A percentile compares a stretch with the other conserved stretches of the same genome.
These are phyloP conservation scores for Xylariaceae sp. DNA, from an alignment of 2,329 filamentous ascomycete species.

Conservation along the genomic window DNA sequence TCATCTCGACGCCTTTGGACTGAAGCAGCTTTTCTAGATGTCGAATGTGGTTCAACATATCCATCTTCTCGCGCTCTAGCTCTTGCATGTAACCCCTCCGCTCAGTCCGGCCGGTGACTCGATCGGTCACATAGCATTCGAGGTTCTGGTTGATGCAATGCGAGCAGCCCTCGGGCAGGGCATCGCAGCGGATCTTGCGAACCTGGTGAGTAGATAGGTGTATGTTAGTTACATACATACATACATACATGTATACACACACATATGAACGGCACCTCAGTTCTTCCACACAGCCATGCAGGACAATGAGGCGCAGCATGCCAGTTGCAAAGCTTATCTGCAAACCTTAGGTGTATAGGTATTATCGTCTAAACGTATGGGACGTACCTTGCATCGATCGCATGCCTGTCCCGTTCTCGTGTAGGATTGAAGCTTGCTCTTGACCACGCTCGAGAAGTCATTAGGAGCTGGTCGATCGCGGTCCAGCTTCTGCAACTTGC, in stretches of 20 bases:
- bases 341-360: no score
- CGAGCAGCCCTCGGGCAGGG: slow-evolving; percentile 76
- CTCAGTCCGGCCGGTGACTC: slow-evolving; percentile 80
- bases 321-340: no score
- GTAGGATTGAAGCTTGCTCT: slow-evolving; percentile 57
- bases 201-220: slow-evolving; percentile 47
- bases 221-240: not conserved
- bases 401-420: slow-evolving; percentile 80
- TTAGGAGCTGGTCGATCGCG: slow-evolving; percentile 43
- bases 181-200: slow-evolving; percentile 87
- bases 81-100: slow-evolving; percentile 77
- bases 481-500: slow-evolving; percentile 54
- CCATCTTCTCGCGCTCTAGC: slow-evolving; percentile 72
- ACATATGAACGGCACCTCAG: not conserved
- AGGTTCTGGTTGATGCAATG: slow-evolving; percentile 77
- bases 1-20: slow-evolving; percentile 63
- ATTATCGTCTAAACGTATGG: no score
- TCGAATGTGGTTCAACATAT: slow-evolving; percentile 66
- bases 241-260: not conserved
- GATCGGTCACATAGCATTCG: slow-evolving; percentile 83
- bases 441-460: slow-evolving; percentile 59
- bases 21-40: slow-evolving; percentile 69
- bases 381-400: slow-evolving; percentile 81
- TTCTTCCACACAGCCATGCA: no score
- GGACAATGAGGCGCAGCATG: no score